These are phyloP conservation scores for Klebsormidium nitens DNA, from an alignment of 139 green algal genomes.

Conservation along the genomic window DNA sequence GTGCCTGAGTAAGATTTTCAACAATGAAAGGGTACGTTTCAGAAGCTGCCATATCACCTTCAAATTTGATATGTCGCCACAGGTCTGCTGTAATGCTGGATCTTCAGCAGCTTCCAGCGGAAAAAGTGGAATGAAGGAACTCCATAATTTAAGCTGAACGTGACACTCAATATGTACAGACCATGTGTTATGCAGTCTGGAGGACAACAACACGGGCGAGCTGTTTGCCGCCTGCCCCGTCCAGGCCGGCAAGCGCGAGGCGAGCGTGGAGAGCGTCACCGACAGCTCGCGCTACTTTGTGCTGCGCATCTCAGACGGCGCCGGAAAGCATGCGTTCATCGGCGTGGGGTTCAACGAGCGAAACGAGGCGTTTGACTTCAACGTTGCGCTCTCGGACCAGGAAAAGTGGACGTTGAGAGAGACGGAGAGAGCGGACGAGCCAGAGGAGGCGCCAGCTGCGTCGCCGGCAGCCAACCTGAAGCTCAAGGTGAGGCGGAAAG, in stretches of 20 bases:
- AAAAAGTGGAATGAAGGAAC: too few species aligned
- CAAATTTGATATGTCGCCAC: too few species aligned
- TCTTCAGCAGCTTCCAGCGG: too few species aligned
- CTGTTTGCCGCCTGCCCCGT: constrained; percentile 43
- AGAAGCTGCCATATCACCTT: too few species aligned
- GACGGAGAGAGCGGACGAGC: background rate
- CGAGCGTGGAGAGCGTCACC: constrained; percentile 29
- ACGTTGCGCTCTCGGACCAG: constrained; percentile 40
- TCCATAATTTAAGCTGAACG: too few species aligned
- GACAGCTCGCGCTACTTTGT: constrained; percentile 46
- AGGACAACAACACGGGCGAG: constrained; percentile 40
- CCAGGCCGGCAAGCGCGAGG: constrained; percentile 11
- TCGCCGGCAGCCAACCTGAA: background rate
- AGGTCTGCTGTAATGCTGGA: too few species aligned
- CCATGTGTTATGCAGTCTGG: too few species aligned
- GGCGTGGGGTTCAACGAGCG: constrained; percentile 43
- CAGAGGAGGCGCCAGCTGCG: background rate
- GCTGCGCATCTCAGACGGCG: constrained; percentile 36
- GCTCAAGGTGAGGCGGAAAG: background rate
- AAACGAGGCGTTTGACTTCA: constrained; percentile 46
- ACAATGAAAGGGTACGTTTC: too few species aligned
- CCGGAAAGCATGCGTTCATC: constrained; percentile 38
- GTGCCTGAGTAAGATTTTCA: too few species aligned
- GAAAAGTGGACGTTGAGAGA: constrained; percentile 24
- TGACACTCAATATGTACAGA: too few species aligned